Percentiles rank a stretch among this genome's conserved stretches.
Conservation (phyloP, 2,329 filamentous ascomycete species). For the Phialophora chinensis region DNA sequence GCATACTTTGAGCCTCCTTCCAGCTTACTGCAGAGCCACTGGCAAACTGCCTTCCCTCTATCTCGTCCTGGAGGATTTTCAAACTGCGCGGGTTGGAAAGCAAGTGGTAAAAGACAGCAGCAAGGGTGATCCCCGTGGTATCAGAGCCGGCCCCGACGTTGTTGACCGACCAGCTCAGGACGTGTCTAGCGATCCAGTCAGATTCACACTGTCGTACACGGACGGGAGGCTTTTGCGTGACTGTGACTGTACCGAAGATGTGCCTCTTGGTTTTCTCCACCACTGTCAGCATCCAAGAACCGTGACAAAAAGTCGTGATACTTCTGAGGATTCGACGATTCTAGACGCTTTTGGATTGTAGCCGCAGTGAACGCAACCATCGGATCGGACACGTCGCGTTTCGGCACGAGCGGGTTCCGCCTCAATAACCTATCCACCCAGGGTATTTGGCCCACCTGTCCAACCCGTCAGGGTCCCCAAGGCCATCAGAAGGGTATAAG, state of each 20-base stretch:
- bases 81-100: constrained; percentile 62
- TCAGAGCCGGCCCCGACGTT: constrained; percentile 70
- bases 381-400: constrained; percentile 35
- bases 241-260: neutral
- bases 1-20: constrained; percentile 66
- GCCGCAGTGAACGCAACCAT: constrained; percentile 19
- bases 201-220: neutral
- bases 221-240: neutral
- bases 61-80: neutral
- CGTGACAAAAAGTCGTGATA: too few species aligned
- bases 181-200: neutral
- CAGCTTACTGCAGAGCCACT: constrained; percentile 53
- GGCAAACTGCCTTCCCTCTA: neutral
- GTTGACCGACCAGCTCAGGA: constrained; percentile 6
- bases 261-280: too few species aligned
- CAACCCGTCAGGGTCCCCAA: neutral
- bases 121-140: constrained; percentile 76
- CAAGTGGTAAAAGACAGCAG: constrained; percentile 74
- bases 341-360: neutral
- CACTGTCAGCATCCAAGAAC: too few species aligned
- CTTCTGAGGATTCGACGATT: neutral
- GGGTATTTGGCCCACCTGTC: constrained; percentile 42
- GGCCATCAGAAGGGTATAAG: neutral
- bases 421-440: constrained; percentile 50
- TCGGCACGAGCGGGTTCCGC: constrained; percentile 36